Conservation (phyloP, 2,329 filamentous ascomycete species). For the Cladophialophora immunda region DNA sequence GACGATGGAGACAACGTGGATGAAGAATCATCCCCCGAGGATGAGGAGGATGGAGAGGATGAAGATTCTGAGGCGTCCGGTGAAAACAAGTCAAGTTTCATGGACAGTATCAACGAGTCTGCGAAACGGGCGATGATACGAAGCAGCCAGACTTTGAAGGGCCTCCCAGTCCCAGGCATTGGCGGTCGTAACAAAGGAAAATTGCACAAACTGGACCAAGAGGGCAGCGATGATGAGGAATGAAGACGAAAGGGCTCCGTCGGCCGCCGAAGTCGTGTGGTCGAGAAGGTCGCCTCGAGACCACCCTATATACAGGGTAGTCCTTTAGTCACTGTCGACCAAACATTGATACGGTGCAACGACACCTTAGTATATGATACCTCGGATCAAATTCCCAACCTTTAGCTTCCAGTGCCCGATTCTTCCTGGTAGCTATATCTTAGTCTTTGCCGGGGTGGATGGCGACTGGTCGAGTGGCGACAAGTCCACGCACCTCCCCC, state of each 20-base stretch:
- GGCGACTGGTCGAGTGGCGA: too few relatives aligned
- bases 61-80: neutral
- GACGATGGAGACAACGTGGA: conserved; percentile 5
- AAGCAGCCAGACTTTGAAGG: conserved; percentile 2
- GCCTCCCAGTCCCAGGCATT: neutral
- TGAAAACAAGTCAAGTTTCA: conserved; percentile 20
- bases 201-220: neutral
- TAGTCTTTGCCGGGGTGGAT: too few relatives aligned
- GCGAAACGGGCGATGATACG: conserved; percentile 22
- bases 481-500: too few relatives aligned
- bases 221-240: neutral
- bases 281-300: neutral
- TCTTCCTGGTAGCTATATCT: too few relatives aligned
- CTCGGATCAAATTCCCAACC: too few relatives aligned
- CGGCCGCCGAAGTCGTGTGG: neutral
- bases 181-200: neutral
- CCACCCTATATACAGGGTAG: too few relatives aligned
- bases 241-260: neutral
- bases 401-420: too few relatives aligned
- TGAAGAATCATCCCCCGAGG: neutral
- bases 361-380: too few relatives aligned
- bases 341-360: too few relatives aligned
- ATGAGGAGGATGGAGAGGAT: neutral
- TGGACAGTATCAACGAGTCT: conserved; percentile 33
- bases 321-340: too few relatives aligned